Percentiles rank a stretch among this genome's conserved stretches.
Conservation (phyloP, 768 basidiomycete genomes). For the Lactarius trivialis region DNA sequence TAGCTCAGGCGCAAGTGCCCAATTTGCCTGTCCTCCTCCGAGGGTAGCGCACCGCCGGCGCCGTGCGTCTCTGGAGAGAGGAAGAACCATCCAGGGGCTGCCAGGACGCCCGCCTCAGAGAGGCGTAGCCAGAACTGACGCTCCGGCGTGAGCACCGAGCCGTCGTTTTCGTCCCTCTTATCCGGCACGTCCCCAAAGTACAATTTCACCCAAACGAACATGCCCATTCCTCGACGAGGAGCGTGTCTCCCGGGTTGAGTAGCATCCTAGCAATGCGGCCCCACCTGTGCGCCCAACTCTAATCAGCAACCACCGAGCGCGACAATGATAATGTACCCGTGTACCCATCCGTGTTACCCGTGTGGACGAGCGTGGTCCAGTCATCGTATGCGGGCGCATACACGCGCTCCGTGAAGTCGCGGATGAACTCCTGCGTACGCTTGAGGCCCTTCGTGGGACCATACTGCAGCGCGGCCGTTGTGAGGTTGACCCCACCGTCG, state of each 20-base stretch:
- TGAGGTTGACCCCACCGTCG: slow-evolving; percentile 49
- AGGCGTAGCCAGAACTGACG: slow-evolving; percentile 54
- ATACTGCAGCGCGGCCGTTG: slow-evolving; percentile 68
- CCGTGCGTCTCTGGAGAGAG: slow-evolving; percentile 30
- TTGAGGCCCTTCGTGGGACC: slow-evolving; percentile 46
- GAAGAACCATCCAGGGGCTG: slow-evolving; percentile 58
- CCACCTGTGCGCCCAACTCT: slow-evolving; percentile 35
- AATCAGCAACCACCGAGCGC: neutral
- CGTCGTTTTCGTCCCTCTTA: slow-evolving; percentile 29
- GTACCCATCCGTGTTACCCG: slow-evolving; percentile 66
- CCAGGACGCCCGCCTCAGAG: slow-evolving; percentile 54
- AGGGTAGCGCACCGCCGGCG: slow-evolving; percentile 14
- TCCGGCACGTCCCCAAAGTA: slow-evolving; percentile 54
- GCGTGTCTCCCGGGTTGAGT: slow-evolving; percentile 56
- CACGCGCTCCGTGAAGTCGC: slow-evolving; percentile 48
- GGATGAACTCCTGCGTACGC: slow-evolving; percentile 47
- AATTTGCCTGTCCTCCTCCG: slow-evolving; percentile 19
- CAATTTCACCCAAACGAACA: slow-evolving; percentile 72
- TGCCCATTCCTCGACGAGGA: slow-evolving; percentile 66
- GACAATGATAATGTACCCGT: neutral
- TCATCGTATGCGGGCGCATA: slow-evolving; percentile 58
- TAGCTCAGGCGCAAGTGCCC: slow-evolving; percentile 57
- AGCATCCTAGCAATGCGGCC: slow-evolving; percentile 50
- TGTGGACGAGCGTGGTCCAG: slow-evolving; percentile 49
- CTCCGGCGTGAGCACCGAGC: slow-evolving; percentile 40